Conservation (phyloP, 768 basidiomycete species). For the Agaricus subrufescens region DNA sequence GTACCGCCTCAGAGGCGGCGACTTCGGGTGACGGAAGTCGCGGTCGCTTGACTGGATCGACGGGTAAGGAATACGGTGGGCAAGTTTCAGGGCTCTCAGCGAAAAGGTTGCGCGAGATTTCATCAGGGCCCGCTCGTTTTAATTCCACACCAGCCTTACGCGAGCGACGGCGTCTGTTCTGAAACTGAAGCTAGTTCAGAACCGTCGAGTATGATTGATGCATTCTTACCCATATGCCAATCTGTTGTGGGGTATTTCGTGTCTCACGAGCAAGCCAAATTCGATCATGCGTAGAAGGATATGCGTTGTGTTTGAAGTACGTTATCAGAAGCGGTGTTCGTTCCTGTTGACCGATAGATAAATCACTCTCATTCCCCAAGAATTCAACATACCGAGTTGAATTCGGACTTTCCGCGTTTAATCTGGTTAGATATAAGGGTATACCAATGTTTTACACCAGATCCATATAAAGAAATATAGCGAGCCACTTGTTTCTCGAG, state of each 20-base stretch:
- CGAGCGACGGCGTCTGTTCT: too few species aligned
- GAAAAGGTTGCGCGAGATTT: too few species aligned
- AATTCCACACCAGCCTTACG: too few species aligned
- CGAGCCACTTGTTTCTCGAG: neutral
- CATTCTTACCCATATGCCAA: slow-evolving; percentile 48
- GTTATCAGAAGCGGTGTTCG: slow-evolving; percentile 39
- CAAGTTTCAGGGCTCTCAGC: too few species aligned
- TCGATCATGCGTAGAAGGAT: slow-evolving; percentile 38
- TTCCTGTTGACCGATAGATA: slow-evolving; percentile 25
- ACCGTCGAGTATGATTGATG: too few species aligned
- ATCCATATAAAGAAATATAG: neutral
- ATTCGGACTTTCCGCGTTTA: neutral
- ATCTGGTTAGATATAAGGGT: neutral
- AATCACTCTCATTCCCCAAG: neutral
- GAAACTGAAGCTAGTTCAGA: too few species aligned
- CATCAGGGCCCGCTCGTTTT: too few species aligned
- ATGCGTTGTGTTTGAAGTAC: slow-evolving; percentile 45
- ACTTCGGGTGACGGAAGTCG: too few species aligned
- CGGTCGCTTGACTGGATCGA: too few species aligned
- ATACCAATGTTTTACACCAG: neutral
- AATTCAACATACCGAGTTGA: neutral
- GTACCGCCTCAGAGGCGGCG: too few species aligned
- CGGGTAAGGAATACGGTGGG: too few species aligned
- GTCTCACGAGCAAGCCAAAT: slow-evolving; percentile 36
- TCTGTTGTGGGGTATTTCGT: slow-evolving; percentile 39